Conservation (phyloP, 2,329 filamentous ascomycete species). For the Trichothecium roseum region DNA sequence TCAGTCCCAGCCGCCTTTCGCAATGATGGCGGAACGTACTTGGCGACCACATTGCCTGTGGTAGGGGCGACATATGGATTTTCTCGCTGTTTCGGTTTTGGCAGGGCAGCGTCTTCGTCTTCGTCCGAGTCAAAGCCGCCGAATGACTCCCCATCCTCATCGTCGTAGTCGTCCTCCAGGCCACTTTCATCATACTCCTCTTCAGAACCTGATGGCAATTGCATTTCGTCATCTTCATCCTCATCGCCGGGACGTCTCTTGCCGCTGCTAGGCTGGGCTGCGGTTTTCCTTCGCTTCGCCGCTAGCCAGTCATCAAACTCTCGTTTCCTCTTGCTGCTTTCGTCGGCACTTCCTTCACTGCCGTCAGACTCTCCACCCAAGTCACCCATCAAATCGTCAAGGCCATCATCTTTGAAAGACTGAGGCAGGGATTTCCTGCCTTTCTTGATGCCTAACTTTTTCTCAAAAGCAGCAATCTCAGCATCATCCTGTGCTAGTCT, state of each 20-base stretch:
- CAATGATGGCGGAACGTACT: conserved; percentile 85
- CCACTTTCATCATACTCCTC: conserved; percentile 20
- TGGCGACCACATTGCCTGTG: conserved; percentile 36
- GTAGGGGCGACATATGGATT: conserved; percentile 81
- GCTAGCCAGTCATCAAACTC: conserved; percentile 52
- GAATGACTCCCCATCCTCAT: conserved; percentile 23
- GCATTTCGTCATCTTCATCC: conserved; percentile 13
- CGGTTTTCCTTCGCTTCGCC: conserved; percentile 42
- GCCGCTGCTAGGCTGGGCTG: conserved; percentile 5
- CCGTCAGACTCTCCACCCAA: conserved; percentile 28
- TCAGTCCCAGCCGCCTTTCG: conserved; percentile 54
- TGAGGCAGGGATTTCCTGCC: conserved; percentile 64
- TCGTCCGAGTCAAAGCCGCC: conserved; percentile 27
- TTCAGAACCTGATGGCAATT: background rate
- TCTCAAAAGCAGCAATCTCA: conserved; percentile 80
- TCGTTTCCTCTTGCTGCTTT: conserved; percentile 50
- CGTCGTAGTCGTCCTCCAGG: conserved; percentile 5
- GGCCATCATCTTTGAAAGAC: conserved; percentile 69
- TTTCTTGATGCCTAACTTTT: conserved; percentile 71
- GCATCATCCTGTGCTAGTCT: conserved; percentile 72
- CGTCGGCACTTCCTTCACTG: conserved; percentile 34
- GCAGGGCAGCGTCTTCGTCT: conserved; percentile 15
- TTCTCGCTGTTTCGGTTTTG: conserved; percentile 49
- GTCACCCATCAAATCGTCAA: conserved; percentile 68
- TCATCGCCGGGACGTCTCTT: conserved; percentile 16